phyloP scores from a whole-genome alignment of 352 stramenopile species.

The Blastocystis sp. region DNA sequence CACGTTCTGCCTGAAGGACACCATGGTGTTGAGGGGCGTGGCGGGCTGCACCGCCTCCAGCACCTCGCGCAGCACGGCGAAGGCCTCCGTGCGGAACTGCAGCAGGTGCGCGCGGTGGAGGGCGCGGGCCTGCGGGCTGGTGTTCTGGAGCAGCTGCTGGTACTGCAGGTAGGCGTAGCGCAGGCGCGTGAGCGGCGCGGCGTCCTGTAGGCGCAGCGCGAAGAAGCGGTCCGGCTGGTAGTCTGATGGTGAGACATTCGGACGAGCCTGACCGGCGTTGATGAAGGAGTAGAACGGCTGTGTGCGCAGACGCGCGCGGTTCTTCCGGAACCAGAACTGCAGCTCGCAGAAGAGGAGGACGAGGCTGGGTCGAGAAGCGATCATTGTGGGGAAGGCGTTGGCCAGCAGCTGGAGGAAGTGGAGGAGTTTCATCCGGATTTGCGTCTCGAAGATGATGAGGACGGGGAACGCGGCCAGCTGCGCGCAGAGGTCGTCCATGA shows the following conservation, averaged over 20 bases:
- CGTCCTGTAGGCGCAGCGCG: neutral
- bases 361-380: neutral
- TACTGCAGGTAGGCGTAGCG: slow-evolving; percentile 14
- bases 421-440: slow-evolving; percentile 4
- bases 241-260: neutral
- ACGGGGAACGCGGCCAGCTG: slow-evolving; percentile 7
- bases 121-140: too few species aligned
- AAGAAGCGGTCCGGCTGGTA: neutral
- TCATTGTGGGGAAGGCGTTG: neutral
- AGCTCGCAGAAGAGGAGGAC: slow-evolving; percentile 30
- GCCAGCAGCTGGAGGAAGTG: slow-evolving; percentile 16
- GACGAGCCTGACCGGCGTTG: neutral
- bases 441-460: slow-evolving; percentile 50
- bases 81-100: neutral
- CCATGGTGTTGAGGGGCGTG: neutral
- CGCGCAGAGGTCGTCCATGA: neutral
- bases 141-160: neutral
- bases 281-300: neutral
- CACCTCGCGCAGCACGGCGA: neutral
- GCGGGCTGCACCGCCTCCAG: neutral
- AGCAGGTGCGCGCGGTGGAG: neutral
- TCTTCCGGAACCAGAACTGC: slow-evolving; percentile 4
- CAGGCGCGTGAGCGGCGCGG: slow-evolving; percentile 8
- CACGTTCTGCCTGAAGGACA: neutral
- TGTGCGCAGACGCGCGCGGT: neutral